A percentile compares a stretch with the other conserved stretches of the same genome.
These are phyloP conservation scores for Esteya vermicola DNA, from an alignment of 2,329 filamentous ascomycete genomes.

Conservation along the genomic window DNA sequence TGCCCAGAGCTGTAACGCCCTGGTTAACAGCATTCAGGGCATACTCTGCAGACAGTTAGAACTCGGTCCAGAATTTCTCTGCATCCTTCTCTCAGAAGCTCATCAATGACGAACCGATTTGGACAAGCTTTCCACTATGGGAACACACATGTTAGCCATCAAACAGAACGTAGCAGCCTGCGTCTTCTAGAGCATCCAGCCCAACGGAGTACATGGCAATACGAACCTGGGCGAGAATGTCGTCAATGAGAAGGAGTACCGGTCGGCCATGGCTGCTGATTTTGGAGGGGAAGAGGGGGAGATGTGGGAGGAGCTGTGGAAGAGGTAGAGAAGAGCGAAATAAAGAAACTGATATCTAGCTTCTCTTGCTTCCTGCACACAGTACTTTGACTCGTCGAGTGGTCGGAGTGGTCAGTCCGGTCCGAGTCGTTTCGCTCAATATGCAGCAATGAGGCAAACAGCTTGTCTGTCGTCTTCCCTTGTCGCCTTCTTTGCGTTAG, in stretches of 20 bases:
- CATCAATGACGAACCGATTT: slow-evolving; percentile 54
- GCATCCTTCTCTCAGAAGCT: background rate
- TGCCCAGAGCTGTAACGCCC: slow-evolving; percentile 93
- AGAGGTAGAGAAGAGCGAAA: too few relatives aligned
- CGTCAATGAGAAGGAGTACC: slow-evolving; percentile 98
- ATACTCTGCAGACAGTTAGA: slow-evolving; percentile 57
- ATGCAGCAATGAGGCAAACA: background rate
- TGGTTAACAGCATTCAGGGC: slow-evolving; percentile 98
- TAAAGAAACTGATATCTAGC: too few relatives aligned
- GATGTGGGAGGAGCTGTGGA: too few relatives aligned
- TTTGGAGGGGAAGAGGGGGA: background rate
- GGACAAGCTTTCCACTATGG: slow-evolving; percentile 87
- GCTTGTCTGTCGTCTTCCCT: background rate
- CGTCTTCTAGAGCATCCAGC: background rate
- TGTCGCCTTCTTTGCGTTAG: background rate
- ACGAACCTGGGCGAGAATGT: slow-evolving; percentile 97
- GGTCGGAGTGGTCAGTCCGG: background rate
- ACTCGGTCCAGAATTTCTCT: too few relatives aligned
- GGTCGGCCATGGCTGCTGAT: slow-evolving; percentile 64
- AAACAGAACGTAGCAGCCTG: background rate
- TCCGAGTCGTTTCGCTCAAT: background rate
- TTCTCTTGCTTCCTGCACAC: too few relatives aligned
- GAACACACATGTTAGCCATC: slow-evolving; percentile 9
- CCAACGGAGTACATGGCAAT: slow-evolving; percentile 3
- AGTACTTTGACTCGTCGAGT: too few relatives aligned